phyloP scores from a whole-genome alignment of 352 stramenopile species.

The Elongisporangium prolatum region DNA sequence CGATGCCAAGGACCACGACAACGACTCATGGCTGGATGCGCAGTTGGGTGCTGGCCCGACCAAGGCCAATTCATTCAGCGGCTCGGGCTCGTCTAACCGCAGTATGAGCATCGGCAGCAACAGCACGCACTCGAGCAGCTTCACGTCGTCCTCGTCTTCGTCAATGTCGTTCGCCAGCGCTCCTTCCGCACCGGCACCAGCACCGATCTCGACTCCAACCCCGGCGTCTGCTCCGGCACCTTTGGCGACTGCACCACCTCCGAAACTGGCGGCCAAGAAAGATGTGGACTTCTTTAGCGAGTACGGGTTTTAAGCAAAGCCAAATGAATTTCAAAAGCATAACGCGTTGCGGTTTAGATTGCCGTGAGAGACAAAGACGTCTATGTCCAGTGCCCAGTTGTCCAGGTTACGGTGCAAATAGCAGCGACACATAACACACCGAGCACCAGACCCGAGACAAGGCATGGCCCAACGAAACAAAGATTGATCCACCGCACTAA shows the following conservation, averaged over 20 bases:
- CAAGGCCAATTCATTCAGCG: conserved; percentile 32
- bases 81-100: conserved; percentile 7
- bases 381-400: no score
- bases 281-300: conserved; percentile 84
- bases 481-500: no score
- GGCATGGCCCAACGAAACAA: no score
- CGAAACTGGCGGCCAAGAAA: conserved; percentile 58
- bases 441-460: not conserved
- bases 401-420: not conserved
- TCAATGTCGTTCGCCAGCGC: conserved; percentile 27
- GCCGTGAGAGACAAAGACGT: not conserved
- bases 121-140: conserved; percentile 28
- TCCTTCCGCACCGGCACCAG: conserved; percentile 12
- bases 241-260: conserved; percentile 15
- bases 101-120: conserved; percentile 9
- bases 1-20: conserved; percentile 41
- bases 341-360: not conserved
- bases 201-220: conserved; percentile 17
- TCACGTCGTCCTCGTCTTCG: conserved; percentile 41
- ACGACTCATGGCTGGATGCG: conserved; percentile 65
- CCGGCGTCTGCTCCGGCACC: conserved; percentile 10
- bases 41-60: conserved; percentile 27
- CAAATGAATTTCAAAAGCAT: not conserved
- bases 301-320: conserved; percentile 56
- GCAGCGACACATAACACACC: not conserved